A percentile compares a stretch with the other conserved stretches of the same genome.
Conservation (phyloP, 768 basidiomycete genomes). For the Leccinum ochraceum region DNA sequence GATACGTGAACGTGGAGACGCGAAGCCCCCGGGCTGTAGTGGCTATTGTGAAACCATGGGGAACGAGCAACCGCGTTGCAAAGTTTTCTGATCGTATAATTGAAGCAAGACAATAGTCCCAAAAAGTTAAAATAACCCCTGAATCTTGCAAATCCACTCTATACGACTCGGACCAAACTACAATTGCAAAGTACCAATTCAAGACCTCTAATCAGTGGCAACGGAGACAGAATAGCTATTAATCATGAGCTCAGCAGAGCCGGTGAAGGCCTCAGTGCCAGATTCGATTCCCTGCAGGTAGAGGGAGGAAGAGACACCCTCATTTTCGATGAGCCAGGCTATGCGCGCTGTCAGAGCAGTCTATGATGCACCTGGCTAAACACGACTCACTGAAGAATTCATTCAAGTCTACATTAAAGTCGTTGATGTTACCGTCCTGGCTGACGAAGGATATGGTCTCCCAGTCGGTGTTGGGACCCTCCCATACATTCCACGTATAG, state of each 20-base stretch:
- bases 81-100: not conserved
- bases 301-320: constrained; percentile 50
- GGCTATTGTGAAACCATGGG: constrained; percentile 35
- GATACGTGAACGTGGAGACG: constrained; percentile 25
- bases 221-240: constrained; percentile 43
- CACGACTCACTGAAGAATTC: constrained; percentile 51
- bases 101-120: constrained; percentile 28
- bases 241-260: constrained; percentile 47
- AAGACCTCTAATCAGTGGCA: constrained; percentile 8
- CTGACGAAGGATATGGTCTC: constrained; percentile 58
- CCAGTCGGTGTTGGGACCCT: constrained; percentile 55
- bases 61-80: constrained; percentile 12
- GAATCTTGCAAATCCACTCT: not conserved
- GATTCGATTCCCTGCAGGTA: constrained; percentile 56
- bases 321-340: constrained; percentile 48
- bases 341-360: constrained; percentile 1
- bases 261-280: constrained; percentile 57
- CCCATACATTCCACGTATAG: constrained; percentile 58
- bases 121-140: constrained; percentile 5
- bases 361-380: not conserved
- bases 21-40: constrained; percentile 13
- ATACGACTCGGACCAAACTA: not conserved
- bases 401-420: constrained; percentile 54
- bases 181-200: not conserved
- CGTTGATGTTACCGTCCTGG: constrained; percentile 45